A percentile compares a stretch with the other conserved stretches of the same genome.
Conservation (phyloP, 2,329 filamentous ascomycete genomes). For the Akanthomyces muscarius region DNA sequence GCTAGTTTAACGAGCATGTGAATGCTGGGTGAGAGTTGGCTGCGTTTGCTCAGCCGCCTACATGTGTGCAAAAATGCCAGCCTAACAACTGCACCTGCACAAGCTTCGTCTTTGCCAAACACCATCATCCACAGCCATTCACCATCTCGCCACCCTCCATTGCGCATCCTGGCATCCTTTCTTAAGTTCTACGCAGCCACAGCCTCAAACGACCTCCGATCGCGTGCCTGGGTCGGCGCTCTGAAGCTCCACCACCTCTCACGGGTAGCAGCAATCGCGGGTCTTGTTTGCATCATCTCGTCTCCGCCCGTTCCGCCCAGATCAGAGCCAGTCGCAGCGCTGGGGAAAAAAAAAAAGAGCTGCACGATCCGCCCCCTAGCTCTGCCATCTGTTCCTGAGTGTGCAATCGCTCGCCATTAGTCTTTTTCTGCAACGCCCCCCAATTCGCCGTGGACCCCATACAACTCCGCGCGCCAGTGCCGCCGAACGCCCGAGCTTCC, state of each 20-base stretch:
- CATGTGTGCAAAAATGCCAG: neutral
- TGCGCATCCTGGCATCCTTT: neutral
- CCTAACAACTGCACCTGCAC: neutral
- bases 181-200: neutral
- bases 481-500: neutral
- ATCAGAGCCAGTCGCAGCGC: slow-evolving; percentile 4
- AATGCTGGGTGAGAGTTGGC: neutral
- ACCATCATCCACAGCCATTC: neutral
- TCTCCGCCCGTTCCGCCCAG: neutral
- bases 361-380: neutral
- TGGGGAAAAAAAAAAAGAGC: neutral
- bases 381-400: neutral
- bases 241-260: neutral
- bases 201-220: neutral
- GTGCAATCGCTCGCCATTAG: neutral
- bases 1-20: neutral
- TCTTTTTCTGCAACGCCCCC: neutral
- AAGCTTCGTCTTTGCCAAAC: neutral
- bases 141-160: neutral
- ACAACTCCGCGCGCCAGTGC: neutral
- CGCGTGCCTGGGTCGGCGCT: neutral
- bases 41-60: neutral
- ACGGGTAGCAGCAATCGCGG: slow-evolving; percentile 10
- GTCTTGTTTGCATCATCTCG: slow-evolving; percentile 13
- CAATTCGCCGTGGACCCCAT: too few species aligned